These are phyloP conservation scores for Allium sativum DNA, from an alignment of 106 monocot species.

Conservation along the genomic window DNA sequence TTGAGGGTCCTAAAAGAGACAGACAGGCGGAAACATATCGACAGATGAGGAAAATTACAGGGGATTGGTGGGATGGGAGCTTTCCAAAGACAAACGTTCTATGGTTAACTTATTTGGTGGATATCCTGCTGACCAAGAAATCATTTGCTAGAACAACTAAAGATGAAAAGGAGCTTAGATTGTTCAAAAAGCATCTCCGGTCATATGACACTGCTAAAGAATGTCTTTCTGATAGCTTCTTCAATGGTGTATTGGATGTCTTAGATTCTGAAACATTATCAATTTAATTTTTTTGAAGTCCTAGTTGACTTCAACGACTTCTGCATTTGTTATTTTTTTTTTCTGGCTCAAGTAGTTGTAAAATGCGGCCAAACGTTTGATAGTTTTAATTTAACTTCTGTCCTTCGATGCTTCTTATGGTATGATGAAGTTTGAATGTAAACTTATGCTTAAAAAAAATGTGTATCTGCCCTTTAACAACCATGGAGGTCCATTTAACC, in stretches of 20 bases:
- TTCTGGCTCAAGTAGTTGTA: too few relatives aligned
- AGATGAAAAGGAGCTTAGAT: constrained; percentile 66
- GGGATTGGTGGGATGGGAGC: constrained; percentile 82
- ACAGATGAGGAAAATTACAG: constrained; percentile 75
- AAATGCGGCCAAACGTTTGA: too few relatives aligned
- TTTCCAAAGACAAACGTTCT: constrained; percentile 90
- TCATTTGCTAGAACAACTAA: constrained; percentile 63
- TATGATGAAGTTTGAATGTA: too few relatives aligned
- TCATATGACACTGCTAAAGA: constrained; percentile 55
- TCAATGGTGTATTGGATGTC: constrained; percentile 36
- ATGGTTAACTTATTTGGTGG: constrained; percentile 80
- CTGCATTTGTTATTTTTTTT: too few relatives aligned
- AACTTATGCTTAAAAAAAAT: too few relatives aligned
- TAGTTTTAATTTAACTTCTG: too few relatives aligned
- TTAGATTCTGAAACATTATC: too few relatives aligned
- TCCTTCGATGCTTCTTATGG: too few relatives aligned
- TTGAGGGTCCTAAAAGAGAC: constrained; percentile 84
- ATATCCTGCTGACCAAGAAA: constrained; percentile 78
- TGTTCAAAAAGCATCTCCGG: constrained; percentile 65
- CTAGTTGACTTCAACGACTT: too few relatives aligned
- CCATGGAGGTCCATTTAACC: too few relatives aligned
- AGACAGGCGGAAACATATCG: constrained; percentile 87
- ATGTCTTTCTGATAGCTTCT: constrained; percentile 59
- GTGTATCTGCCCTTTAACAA: too few relatives aligned
- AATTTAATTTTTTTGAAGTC: too few relatives aligned